Conservation (phyloP, 2,329 filamentous ascomycete genomes). For the Colletotrichum lupini region DNA sequence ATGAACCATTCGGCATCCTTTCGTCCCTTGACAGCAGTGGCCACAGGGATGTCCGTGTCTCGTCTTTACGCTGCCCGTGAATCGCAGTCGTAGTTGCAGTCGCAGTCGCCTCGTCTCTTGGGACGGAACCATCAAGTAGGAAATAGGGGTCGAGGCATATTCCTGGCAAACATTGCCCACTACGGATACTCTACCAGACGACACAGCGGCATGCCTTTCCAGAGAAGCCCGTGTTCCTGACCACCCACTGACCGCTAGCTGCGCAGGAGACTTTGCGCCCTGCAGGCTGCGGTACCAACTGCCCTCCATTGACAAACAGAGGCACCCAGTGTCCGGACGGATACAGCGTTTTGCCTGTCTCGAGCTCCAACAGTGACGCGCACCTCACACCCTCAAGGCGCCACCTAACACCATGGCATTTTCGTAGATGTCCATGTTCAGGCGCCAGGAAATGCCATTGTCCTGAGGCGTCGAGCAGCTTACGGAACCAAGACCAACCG, state of each 20-base stretch:
- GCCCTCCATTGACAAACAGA: neutral
- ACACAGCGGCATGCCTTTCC: neutral
- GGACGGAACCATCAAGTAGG: slow-evolving; percentile 6
- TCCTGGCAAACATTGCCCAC: neutral
- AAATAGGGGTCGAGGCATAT: slow-evolving; percentile 15
- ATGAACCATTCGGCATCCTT: neutral
- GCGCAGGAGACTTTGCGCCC: neutral
- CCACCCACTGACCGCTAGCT: neutral
- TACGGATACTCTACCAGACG: neutral
- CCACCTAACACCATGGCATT: slow-evolving; percentile 29
- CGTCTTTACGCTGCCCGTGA: slow-evolving; percentile 1
- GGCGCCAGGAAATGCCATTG: slow-evolving; percentile 29
- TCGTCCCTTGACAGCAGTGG: neutral
- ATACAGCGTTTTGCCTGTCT: neutral
- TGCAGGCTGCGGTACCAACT: neutral
- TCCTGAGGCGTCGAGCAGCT: slow-evolving; percentile 1
- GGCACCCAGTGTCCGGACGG: neutral
- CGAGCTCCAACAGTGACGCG: neutral
- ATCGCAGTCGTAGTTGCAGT: slow-evolving; percentile 6
- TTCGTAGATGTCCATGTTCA: slow-evolving; percentile 27
- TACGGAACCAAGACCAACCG: slow-evolving; percentile 26
- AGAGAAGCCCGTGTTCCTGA: neutral
- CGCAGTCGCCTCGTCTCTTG: slow-evolving; percentile 13
- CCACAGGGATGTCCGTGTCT: slow-evolving; percentile 12
- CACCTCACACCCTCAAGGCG: slow-evolving; percentile 2